Conservation (phyloP, 306 rosid genomes). For the Sesbania bispinosa region DNA sequence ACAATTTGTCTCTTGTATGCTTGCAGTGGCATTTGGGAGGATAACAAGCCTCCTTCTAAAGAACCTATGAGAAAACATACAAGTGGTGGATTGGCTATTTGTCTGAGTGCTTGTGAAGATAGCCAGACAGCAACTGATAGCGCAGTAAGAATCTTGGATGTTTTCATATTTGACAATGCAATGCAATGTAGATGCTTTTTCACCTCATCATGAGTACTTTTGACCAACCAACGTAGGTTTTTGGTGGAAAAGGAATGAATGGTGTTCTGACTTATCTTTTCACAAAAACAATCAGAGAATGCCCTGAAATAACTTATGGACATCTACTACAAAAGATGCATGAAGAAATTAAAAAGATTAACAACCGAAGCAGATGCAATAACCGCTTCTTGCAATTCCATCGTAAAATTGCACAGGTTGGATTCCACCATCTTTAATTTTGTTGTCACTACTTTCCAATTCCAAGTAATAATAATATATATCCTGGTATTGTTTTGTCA, state of each 20-base stretch:
- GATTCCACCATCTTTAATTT: not conserved
- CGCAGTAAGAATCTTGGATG: constrained; percentile 34
- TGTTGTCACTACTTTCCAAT: too few relatives aligned
- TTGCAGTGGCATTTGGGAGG: constrained; percentile 46
- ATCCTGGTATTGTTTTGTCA: too few relatives aligned
- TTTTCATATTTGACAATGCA: not conserved
- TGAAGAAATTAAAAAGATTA: constrained; percentile 17
- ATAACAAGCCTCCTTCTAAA: constrained; percentile 55
- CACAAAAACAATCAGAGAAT: constrained; percentile 23
- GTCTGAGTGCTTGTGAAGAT: constrained; percentile 74
- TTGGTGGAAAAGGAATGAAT: constrained; percentile 49
- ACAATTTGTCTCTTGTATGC: not conserved
- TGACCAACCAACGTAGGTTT: constrained; percentile 38
- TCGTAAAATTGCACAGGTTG: constrained; percentile 51
- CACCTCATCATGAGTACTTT: not conserved
- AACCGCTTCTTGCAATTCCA: constrained; percentile 35
- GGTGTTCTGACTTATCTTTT: constrained; percentile 72
- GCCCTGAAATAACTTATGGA: constrained; percentile 40
- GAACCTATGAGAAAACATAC: constrained; percentile 46
- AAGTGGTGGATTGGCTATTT: constrained; percentile 64
- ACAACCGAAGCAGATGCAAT: constrained; percentile 33
- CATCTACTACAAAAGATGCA: constrained; percentile 34
- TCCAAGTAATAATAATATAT: too few relatives aligned
- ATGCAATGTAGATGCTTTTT: not conserved
- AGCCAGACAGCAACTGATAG: constrained; percentile 65